Evolutionary conservation across 1,284 basidiomycete genomes (phyloP).

Genomic region (Leccinum subrobustum): DNA sequence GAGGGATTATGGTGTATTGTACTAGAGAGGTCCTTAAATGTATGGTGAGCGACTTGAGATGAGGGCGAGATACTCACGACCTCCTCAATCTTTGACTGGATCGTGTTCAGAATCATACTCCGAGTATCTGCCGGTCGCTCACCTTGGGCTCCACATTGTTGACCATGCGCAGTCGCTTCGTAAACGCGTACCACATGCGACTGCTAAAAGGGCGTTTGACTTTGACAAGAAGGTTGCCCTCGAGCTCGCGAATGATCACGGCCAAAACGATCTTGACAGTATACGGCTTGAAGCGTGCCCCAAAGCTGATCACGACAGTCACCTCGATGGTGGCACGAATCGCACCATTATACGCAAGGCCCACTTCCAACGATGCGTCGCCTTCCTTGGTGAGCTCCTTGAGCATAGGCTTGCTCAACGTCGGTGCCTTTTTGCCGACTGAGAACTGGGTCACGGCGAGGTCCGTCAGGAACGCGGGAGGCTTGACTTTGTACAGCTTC

Average conservation of each 20-base stretch:
- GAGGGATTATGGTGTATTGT: no score
- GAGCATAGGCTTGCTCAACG: constrained; percentile 93
- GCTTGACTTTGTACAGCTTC: constrained; percentile 89
- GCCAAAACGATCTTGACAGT: no score
- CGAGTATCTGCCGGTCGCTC: constrained; percentile 91
- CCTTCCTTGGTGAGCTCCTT: constrained; percentile 74
- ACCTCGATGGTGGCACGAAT: constrained; percentile 88
- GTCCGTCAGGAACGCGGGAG: constrained; percentile 83
- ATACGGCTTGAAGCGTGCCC: constrained; percentile 37
- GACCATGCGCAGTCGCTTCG: constrained; percentile 87
- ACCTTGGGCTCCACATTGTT: constrained; percentile 91
- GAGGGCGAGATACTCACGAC: constrained; percentile 58
- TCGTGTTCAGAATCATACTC: constrained; percentile 87
- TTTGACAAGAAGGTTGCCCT: constrained; percentile 74
- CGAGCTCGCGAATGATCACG: no score
- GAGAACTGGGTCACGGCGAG: constrained; percentile 88
- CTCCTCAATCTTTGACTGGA: constrained; percentile 87
- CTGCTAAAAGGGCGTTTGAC: constrained; percentile 96
- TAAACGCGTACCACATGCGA: constrained; percentile 98
- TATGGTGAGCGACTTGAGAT: no score
- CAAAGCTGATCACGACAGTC: constrained; percentile 72
- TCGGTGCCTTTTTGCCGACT: constrained; percentile 80
- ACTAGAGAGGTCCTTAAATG: no score
- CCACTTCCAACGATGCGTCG: constrained; percentile 86
- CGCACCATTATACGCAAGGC: constrained; percentile 81